A percentile compares a stretch with the other conserved stretches of the same genome.
Evolutionary conservation across 2,329 filamentous ascomycete species (phyloP).

Genomic region (Nannizziopsis barbatae): DNA sequence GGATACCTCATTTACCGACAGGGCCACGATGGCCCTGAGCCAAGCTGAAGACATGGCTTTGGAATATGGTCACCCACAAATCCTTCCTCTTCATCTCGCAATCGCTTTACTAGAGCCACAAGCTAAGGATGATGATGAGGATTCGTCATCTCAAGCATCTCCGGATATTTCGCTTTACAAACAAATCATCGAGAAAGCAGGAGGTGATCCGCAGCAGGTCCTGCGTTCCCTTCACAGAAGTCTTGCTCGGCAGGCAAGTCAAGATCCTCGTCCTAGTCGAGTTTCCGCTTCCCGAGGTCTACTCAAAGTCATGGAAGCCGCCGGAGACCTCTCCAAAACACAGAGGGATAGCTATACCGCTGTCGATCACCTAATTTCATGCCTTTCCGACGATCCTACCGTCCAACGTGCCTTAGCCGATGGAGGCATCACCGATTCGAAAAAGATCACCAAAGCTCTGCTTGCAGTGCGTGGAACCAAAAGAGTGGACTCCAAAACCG

Average conservation of each 20-base stretch:
- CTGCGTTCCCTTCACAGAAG: slow-evolving; percentile 84
- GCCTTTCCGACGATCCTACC: slow-evolving; percentile 64
- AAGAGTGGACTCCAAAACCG: slow-evolving; percentile 90
- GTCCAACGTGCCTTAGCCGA: slow-evolving; percentile 69
- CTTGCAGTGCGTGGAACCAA: slow-evolving; percentile 83
- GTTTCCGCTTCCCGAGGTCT: slow-evolving; percentile 74
- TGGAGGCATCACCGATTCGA: slow-evolving; percentile 80
- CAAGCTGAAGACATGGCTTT: slow-evolving; percentile 80
- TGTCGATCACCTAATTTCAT: slow-evolving; percentile 84
- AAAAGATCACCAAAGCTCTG: slow-evolving; percentile 82
- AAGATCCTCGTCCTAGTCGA: slow-evolving; percentile 86
- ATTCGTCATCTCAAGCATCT: slow-evolving; percentile 53
- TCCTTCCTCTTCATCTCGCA: slow-evolving; percentile 80
- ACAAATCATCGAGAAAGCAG: slow-evolving; percentile 85
- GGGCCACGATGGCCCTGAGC: slow-evolving; percentile 77
- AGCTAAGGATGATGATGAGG: slow-evolving; percentile 63
- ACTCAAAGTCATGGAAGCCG: slow-evolving; percentile 68
- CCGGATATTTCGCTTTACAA: slow-evolving; percentile 69
- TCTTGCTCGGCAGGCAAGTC: slow-evolving; percentile 80
- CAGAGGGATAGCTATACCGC: slow-evolving; percentile 94
- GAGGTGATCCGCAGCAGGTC: slow-evolving; percentile 81
- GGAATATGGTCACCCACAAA: slow-evolving; percentile 82
- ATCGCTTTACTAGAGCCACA: slow-evolving; percentile 41
- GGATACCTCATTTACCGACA: slow-evolving; percentile 65
- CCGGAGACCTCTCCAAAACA: slow-evolving; percentile 85